A percentile compares a stretch with the other conserved stretches of the same genome.
Conservation (phyloP, 306 rosid species). For the Astragalus membranaceus region DNA sequence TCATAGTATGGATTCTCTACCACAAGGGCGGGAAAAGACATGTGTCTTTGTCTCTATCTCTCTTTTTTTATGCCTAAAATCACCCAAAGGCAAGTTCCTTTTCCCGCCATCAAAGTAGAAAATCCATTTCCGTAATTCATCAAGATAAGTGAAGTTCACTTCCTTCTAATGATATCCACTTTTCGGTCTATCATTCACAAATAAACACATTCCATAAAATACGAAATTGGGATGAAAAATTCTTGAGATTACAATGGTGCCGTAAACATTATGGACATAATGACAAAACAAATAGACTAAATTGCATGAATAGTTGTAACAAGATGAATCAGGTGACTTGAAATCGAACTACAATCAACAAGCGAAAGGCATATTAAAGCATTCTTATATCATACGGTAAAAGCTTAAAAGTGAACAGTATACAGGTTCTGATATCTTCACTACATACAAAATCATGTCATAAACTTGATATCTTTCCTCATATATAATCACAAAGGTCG, state of each 20-base stretch:
- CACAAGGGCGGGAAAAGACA: too few species aligned
- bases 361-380: slow-evolving; percentile 12
- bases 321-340: background rate
- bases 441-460: slow-evolving; percentile 45
- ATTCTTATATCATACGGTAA: slow-evolving; percentile 20
- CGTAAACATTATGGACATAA: background rate
- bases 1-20: too few species aligned
- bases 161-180: background rate
- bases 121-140: background rate
- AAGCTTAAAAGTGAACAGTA: slow-evolving; percentile 18
- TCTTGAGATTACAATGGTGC: background rate
- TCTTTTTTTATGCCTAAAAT: too few species aligned
- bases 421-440: slow-evolving; percentile 23
- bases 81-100: too few species aligned
- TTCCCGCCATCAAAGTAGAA: too few species aligned
- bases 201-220: background rate
- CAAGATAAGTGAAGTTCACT: background rate
- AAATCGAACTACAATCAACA: slow-evolving; percentile 9
- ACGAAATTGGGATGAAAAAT: background rate
- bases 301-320: background rate
- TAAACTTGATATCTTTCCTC: slow-evolving; percentile 27
- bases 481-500: slow-evolving; percentile 36
- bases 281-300: background rate
- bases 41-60: too few species aligned
- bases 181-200: background rate